Evolutionary conservation across 225 moss, liverwort and hornwort genomes (phyloP).

Genomic region (Sphagnum contortum): DNA sequence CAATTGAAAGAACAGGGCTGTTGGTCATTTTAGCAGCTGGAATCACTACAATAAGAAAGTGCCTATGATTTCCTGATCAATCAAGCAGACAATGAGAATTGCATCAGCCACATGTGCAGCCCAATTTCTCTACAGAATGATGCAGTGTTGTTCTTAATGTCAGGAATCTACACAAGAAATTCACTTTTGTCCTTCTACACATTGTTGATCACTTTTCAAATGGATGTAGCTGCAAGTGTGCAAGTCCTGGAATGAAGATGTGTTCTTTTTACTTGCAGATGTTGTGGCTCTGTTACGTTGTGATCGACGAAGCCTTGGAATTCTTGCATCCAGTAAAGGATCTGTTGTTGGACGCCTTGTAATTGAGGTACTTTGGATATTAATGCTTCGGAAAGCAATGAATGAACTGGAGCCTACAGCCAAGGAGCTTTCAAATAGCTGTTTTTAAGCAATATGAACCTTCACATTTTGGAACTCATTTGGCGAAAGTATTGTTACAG

Average conservation of each 20-base stretch:
- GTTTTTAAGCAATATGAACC: no score
- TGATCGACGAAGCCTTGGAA: constrained; percentile 79
- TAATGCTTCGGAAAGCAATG: not conserved
- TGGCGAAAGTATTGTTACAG: no score
- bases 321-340: constrained; percentile 79
- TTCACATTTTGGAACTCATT: no score
- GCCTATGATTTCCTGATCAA: not conserved
- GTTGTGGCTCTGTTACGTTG: constrained; percentile 65
- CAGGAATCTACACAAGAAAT: no score
- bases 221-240: not conserved
- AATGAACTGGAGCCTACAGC: not conserved
- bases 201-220: not conserved
- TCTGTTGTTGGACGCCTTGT: constrained; percentile 67
- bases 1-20: not conserved
- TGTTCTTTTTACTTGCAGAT: constrained; percentile 30
- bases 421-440: no score
- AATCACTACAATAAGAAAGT: no score
- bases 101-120: no score
- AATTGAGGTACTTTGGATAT: constrained; percentile 44
- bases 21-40: not conserved
- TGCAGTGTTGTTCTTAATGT: no score
- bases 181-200: no score
- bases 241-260: not conserved
- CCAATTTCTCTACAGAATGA: no score
- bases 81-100: not conserved